A percentile compares a stretch with the other conserved stretches of the same genome.
phyloP scores from a whole-genome alignment of 441 rosid genomes.

The Eugenia klotzschiana region DNA sequence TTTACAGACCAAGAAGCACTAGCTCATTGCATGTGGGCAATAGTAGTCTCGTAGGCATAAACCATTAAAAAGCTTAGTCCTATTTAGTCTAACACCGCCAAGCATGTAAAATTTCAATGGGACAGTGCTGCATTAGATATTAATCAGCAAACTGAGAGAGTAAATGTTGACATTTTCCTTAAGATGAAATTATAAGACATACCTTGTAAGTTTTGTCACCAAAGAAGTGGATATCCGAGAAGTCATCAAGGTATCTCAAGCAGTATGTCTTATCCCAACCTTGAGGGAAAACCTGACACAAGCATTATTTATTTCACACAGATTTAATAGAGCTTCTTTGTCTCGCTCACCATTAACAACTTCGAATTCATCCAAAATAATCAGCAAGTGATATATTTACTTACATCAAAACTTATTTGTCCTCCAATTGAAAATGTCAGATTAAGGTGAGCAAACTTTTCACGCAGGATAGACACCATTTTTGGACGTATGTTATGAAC shows the following conservation, averaged over 20 bases:
- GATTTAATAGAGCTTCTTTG: neutral
- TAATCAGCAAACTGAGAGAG: neutral
- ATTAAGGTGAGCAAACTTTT: constrained; percentile 80
- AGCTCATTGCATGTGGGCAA: neutral
- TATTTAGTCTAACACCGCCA: neutral
- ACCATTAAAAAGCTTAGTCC: neutral
- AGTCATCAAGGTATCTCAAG: constrained; percentile 69
- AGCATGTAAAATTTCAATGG: neutral
- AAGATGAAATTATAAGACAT: neutral
- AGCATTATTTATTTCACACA: neutral
- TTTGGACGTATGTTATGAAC: constrained; percentile 67
- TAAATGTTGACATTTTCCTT: neutral
- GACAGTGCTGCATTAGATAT: neutral
- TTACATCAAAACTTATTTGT: constrained; percentile 91
- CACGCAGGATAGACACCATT: constrained; percentile 73
- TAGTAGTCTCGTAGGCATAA: neutral
- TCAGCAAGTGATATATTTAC: constrained; percentile 12
- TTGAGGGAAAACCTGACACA: constrained; percentile 67
- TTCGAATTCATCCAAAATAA: neutral
- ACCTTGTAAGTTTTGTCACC: constrained; percentile 99
- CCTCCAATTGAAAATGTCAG: constrained; percentile 93
- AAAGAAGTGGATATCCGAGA: constrained; percentile 80
- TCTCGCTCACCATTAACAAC: neutral
- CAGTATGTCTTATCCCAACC: constrained; percentile 99
- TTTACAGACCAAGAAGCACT: neutral